Conservation (phyloP, 139 green algal species). For the Micromonas commoda region DNA sequence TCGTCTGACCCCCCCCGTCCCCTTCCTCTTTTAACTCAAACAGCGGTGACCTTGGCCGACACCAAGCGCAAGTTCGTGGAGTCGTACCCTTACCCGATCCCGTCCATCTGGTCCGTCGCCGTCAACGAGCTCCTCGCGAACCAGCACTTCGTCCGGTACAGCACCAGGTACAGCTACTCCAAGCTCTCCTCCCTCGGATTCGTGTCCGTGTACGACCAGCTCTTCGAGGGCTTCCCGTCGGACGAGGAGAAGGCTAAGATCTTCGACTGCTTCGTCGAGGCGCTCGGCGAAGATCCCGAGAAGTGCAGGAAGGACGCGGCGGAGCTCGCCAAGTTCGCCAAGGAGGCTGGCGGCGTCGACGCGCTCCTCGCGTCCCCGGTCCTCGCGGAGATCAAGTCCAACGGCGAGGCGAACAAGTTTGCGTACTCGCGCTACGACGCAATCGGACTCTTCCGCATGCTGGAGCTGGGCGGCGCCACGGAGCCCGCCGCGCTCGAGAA, state of each 20-base stretch:
- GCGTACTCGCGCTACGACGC: constrained; percentile 47
- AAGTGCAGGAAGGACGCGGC: constrained; percentile 35
- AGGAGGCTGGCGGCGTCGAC: neutral
- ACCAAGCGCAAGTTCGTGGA: constrained; percentile 51
- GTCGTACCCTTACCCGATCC: constrained; percentile 46
- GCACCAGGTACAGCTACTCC: constrained; percentile 47
- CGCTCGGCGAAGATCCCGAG: constrained; percentile 35
- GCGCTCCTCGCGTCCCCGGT: constrained; percentile 21
- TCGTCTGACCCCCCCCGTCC: neutral
- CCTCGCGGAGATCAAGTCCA: constrained; percentile 3
- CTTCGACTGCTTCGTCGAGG: constrained; percentile 33
- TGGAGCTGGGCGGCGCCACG: constrained; percentile 40
- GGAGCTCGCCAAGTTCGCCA: constrained; percentile 37
- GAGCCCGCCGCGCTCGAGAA: constrained; percentile 36
- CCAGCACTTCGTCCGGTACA: constrained; percentile 44
- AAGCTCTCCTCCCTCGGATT: constrained; percentile 45
- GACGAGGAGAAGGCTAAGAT: constrained; percentile 37
- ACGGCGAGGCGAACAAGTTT: constrained; percentile 30
- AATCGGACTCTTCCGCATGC: constrained; percentile 46
- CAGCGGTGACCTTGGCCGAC: constrained; percentile 41
- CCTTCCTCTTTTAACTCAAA: neutral
- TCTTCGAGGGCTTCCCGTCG: constrained; percentile 44
- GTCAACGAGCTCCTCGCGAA: constrained; percentile 48
- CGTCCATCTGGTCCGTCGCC: constrained; percentile 44
- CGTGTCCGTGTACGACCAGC: constrained; percentile 46